phyloP scores from a whole-genome alignment of 768 basidiomycete genomes.

The Tylopilus sp. region DNA sequence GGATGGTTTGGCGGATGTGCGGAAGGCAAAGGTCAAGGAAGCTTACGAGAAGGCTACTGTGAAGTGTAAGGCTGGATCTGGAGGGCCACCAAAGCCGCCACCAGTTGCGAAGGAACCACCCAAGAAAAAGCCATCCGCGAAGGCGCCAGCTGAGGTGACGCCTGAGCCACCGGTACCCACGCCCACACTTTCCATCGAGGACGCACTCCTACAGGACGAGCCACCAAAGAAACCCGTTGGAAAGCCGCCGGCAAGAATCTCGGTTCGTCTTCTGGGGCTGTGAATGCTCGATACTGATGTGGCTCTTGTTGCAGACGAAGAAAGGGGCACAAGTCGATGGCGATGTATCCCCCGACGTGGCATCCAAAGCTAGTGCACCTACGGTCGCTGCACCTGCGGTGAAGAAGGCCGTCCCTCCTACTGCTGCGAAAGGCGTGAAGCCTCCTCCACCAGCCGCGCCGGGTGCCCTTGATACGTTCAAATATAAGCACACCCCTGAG shows the following conservation, averaged over 20 bases:
- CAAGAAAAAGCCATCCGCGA: conserved; percentile 37
- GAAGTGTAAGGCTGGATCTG: conserved; percentile 71
- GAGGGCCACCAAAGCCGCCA: conserved; percentile 43
- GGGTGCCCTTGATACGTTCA: conserved; percentile 74
- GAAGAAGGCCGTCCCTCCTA: conserved; percentile 44
- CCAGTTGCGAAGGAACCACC: conserved; percentile 32
- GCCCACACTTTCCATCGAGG: conserved; percentile 10
- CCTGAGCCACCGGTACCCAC: conserved; percentile 20
- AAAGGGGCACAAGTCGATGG: conserved; percentile 43
- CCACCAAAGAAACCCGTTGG: conserved; percentile 42
- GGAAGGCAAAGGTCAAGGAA: conserved; percentile 92
- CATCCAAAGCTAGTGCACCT: conserved; percentile 24
- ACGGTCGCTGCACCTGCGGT: conserved; percentile 28
- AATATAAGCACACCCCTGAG: conserved; percentile 88
- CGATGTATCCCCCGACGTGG: conserved; percentile 15
- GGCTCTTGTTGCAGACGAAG: conserved; percentile 41
- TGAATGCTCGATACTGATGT: conserved; percentile 1
- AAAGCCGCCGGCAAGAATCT: conserved; percentile 50
- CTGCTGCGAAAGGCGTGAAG: conserved; percentile 45
- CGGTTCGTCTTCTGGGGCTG: conserved; percentile 27
- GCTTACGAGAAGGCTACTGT: conserved; percentile 90
- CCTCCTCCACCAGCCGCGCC: conserved; percentile 45
- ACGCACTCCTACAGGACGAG: conserved; percentile 27
- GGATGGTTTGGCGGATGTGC: conserved; percentile 80
- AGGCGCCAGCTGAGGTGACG: conserved; percentile 19